These are phyloP conservation scores for Pistacia integerrima DNA, from an alignment of 345 rosid species.

Conservation along the genomic window DNA sequence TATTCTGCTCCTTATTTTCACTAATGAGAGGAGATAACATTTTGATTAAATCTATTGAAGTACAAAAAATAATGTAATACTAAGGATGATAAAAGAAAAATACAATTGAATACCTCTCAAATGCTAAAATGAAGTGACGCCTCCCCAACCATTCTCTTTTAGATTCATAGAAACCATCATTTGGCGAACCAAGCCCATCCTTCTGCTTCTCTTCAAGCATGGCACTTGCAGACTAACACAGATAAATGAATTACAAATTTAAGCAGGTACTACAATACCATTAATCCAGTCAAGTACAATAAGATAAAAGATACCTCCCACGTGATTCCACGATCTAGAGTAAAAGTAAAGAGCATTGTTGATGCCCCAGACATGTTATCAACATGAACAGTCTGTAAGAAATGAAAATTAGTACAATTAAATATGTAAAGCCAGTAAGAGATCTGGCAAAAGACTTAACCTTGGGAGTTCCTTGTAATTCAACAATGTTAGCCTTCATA, in stretches of 20 bases:
- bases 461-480: slow-evolving; percentile 86
- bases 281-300: slow-evolving; percentile 8
- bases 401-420: slow-evolving; percentile 26
- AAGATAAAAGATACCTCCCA: slow-evolving; percentile 68
- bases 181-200: slow-evolving; percentile 78
- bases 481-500: slow-evolving; percentile 83
- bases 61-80: too few relatives aligned
- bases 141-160: slow-evolving; percentile 96
- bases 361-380: slow-evolving; percentile 97
- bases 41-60: background rate
- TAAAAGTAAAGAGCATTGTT: slow-evolving; percentile 84
- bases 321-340: slow-evolving; percentile 88
- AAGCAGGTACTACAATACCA: background rate
- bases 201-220: slow-evolving; percentile 76
- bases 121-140: slow-evolving; percentile 86
- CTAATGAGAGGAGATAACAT: background rate
- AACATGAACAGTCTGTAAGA: slow-evolving; percentile 83
- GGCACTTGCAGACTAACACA: slow-evolving; percentile 68
- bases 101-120: slow-evolving; percentile 66
- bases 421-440: slow-evolving; percentile 24
- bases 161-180: slow-evolving; percentile 96
- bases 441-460: slow-evolving; percentile 41
- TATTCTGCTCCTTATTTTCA: background rate
- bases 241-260: slow-evolving; percentile 13
- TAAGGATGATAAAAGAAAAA: background rate